Base-by-base conservation (phyloP, 2,329 filamentous ascomycete species). In the Fusarium haematococcum region DNA sequence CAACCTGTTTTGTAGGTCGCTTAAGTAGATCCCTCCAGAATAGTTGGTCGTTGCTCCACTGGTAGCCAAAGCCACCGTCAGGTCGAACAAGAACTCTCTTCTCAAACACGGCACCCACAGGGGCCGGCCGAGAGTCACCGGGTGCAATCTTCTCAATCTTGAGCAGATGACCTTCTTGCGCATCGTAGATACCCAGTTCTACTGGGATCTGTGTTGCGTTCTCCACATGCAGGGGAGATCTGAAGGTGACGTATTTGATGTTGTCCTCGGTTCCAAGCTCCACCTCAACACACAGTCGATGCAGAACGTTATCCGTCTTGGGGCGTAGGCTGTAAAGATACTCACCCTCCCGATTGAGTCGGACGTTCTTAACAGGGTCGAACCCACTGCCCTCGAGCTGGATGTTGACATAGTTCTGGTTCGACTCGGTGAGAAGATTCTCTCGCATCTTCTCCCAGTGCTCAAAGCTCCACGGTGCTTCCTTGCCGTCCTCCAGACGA, bases 121-220 rank as follows among this genome's bases (percentile, higher is more conserved):
- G 97, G 13, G 95, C 94, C 10, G 97, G 96, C 20, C 95, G 90
- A 62, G 92, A 92, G 81, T 98, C 95, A 1, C 97, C 97, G 0
- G 97, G 97, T 0, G 95, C 90, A 65, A 99, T 96, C 86, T 98
- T 98, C 84, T 99, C 97, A 71, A 99, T 98, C 86, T 98, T 98
- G 73, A 98, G 89, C 20, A 99, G 87, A 81, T 98, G 93, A 1
- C 95, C 95, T 67, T 98, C 93, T 71, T 94, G 91, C 0, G 91
- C 91, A 81, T 96, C 97, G 80, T 94, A 98, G 18, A 99, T 91
- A 18, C 97, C 97, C 25, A 99, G 84, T 82, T 99, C 97, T 16
- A 99, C 92, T 0, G 97, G 96, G 50, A 99, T 98, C 80, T 99
- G 95, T 0, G 97, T 99, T 73, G 97, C 94, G 83, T 99, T 99